Conservation (phyloP, 371 early-diverging fungal species). For the Umbelopsis sp. region DNA sequence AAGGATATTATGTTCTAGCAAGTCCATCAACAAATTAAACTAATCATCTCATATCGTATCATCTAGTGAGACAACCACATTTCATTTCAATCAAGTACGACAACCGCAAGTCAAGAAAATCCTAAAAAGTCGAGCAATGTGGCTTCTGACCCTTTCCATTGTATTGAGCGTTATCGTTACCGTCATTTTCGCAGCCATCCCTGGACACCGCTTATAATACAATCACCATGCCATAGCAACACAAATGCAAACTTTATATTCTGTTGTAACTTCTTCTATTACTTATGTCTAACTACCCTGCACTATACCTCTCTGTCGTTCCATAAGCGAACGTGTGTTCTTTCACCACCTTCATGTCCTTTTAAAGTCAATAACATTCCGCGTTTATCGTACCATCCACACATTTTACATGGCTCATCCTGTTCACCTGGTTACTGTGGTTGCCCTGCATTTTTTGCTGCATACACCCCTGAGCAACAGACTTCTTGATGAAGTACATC, state of each 20-base stretch:
- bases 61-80: constrained; percentile 25
- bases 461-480: too few species aligned
- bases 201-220: constrained; percentile 21
- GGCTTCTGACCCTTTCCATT: constrained; percentile 19
- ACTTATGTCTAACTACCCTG: neutral
- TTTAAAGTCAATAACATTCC: neutral
- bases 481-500: too few species aligned
- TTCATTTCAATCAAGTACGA: constrained; percentile 23
- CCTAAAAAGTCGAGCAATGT: constrained; percentile 19
- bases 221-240: neutral
- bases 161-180: constrained; percentile 12
- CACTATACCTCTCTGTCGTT: neutral
- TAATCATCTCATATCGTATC: neutral
- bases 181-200: constrained; percentile 22
- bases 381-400: too few species aligned
- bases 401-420: too few species aligned
- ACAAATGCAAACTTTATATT: neutral
- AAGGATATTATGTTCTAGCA: neutral
- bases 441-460: too few species aligned
- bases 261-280: neutral
- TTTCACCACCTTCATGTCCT: neutral
- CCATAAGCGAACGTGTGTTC: neutral
- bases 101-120: constrained; percentile 21
- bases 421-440: too few species aligned
- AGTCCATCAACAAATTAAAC: neutral